Evolutionary conservation across 2,329 filamentous ascomycete genomes (phyloP).

Genomic region (Exophiala spinifera): DNA sequence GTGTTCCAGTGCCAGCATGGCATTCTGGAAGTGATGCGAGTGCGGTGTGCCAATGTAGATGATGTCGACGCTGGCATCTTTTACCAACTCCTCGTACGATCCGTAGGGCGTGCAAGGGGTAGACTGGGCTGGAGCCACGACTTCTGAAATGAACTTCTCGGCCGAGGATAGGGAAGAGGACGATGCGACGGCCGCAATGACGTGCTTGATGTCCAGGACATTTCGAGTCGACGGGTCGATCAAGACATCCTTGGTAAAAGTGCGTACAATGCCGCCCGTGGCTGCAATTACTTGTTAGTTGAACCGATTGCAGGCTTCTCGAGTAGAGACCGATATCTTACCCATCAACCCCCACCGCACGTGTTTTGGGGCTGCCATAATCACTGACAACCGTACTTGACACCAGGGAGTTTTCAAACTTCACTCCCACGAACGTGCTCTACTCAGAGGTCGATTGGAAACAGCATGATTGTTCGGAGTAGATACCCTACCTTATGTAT

Average conservation of each 20-base stretch:
- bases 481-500: too few species aligned
- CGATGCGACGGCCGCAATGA: conserved; percentile 75
- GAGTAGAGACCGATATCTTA: not conserved
- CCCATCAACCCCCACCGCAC: conserved; percentile 29
- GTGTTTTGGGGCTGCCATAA: conserved; percentile 16
- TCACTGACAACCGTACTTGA: not conserved
- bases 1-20: conserved; percentile 75
- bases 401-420: too few species aligned
- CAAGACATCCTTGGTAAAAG: conserved; percentile 74
- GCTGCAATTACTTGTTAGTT: conserved; percentile 31
- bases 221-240: conserved; percentile 67
- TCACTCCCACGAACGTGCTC: too few species aligned
- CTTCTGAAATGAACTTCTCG: conserved; percentile 67
- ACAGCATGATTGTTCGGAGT: too few species aligned
- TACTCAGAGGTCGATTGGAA: too few species aligned
- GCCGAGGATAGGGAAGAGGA: conserved; percentile 70
- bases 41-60: conserved; percentile 88
- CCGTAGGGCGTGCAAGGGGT: conserved; percentile 69
- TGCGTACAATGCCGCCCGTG: conserved; percentile 47
- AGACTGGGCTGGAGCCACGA: conserved; percentile 56
- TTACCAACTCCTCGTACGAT: conserved; percentile 76
- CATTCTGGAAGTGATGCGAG: conserved; percentile 90
- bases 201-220: conserved; percentile 70
- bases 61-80: conserved; percentile 75
- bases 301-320: not conserved